These are phyloP conservation scores for Elaeis guineensis DNA, from an alignment of 176 grass and related monocot species.

Conservation along the genomic window DNA sequence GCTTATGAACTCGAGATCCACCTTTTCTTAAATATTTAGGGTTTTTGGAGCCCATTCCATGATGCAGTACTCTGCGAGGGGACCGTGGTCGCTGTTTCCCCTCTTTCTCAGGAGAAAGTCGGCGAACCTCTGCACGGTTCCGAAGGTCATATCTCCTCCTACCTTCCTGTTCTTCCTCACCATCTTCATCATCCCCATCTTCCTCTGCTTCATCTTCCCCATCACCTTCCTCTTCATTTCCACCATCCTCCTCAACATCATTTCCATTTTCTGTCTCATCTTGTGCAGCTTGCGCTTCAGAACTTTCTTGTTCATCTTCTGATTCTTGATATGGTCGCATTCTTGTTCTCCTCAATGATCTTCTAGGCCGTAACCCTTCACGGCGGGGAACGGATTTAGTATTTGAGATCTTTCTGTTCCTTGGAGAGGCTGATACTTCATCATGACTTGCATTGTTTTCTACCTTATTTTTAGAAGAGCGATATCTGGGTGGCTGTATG, in stretches of 20 bases:
- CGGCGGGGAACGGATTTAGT: slow-evolving; percentile 63
- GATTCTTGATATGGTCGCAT: slow-evolving; percentile 61
- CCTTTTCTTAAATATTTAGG: slow-evolving; percentile 83
- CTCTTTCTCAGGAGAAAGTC: slow-evolving; percentile 62
- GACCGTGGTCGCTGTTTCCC: slow-evolving; percentile 63
- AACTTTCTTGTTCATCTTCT: slow-evolving; percentile 76
- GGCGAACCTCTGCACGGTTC: slow-evolving; percentile 74
- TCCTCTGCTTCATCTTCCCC: slow-evolving; percentile 81
- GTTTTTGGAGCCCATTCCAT: slow-evolving; percentile 69
- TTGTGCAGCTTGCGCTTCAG: slow-evolving; percentile 49
- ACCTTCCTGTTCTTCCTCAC: slow-evolving; percentile 89
- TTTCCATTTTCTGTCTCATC: slow-evolving; percentile 80
- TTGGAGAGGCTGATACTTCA: slow-evolving; percentile 33
- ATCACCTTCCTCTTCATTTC: slow-evolving; percentile 64
- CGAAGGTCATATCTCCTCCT: slow-evolving; percentile 88
- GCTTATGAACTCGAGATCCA: slow-evolving; percentile 82
- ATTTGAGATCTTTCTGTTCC: slow-evolving; percentile 50
- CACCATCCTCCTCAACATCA: slow-evolving; percentile 76
- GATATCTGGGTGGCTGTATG: slow-evolving; percentile 64
- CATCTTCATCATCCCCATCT: slow-evolving; percentile 95
- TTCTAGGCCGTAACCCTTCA: slow-evolving; percentile 88
- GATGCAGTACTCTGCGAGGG: slow-evolving; percentile 80
- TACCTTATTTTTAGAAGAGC: slow-evolving; percentile 74
- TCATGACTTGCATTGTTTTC: slow-evolving; percentile 39
- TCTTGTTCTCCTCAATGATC: slow-evolving; percentile 44